Evolutionary conservation across 345 rosid genomes (phyloP), one percentile per base, ranked within the genome.

Genomic region (Syzygium jambos): DNA sequence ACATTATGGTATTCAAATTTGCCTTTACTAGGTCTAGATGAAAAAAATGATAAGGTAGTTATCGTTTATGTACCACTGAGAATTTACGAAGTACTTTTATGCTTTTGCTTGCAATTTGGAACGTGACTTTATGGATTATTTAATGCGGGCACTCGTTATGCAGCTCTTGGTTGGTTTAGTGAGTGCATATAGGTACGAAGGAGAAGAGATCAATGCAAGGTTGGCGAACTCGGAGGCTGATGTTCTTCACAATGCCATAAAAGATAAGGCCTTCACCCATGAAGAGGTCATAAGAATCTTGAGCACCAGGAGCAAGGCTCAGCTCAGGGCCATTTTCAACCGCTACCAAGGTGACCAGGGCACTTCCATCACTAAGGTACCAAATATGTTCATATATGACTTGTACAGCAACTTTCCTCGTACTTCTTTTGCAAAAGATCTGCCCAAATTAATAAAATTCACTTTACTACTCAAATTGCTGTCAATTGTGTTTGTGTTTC

Each of bases 111-210:
- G 25, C 38, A 21, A 63, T 43, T 23, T 27, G 34, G 14, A 14
- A 56, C 49, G 22, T 5, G 34, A 86, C 49, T 61, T 5, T 16
- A 21, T 15, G 27, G 41, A 52, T 49, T 12, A 29, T 56, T 38
- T 65, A 21, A 86, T 51, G 84, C 65, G 29, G n/a, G 34, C 17
- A 16, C 38, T 85, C 11, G 30, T 17, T 56, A 83, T 68, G 80
- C 93, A 94, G 97, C 94, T 94, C 30, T 86, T 94, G 92, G 94
- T 93, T 52, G 95, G 93, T 5, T 87, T 95, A 86, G 94, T 93
- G 91, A 92, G 91, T 7, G 92, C 94, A 5, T 94, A 88, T 30
- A 89, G 96, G 90, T 94, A 94, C 52, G 91, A 90, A 59, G 97
- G 96, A 8, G 88, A 51, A 7, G 97, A 95, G 87, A 89, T 94